phyloP scores from a whole-genome alignment of 345 rosid species.

The Anastatica hierochuntica region DNA sequence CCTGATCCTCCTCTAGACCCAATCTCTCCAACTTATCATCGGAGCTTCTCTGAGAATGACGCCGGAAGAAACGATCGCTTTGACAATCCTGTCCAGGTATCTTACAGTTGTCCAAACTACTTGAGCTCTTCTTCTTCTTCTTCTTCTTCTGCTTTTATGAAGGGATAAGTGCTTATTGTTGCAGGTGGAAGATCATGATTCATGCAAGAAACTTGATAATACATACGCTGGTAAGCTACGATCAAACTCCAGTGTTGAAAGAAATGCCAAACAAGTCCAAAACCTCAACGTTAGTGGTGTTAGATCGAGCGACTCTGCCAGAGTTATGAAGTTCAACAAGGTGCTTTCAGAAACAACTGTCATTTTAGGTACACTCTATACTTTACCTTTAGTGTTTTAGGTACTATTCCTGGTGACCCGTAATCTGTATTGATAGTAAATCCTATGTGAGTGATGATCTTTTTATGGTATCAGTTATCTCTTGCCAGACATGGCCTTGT shows the following conservation, averaged over 20 bases:
- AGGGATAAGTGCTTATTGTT: neutral
- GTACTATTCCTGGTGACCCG: neutral
- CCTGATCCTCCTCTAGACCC: conserved; percentile 50
- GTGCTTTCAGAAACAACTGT: conserved; percentile 68
- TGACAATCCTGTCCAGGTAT: conserved; percentile 40
- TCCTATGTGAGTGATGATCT: neutral
- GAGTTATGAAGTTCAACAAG: conserved; percentile 77
- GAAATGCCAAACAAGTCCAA: conserved; percentile 36
- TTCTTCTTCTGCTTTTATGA: too few relatives aligned
- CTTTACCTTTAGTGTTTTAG: conserved; percentile 1
- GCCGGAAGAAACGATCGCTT: conserved; percentile 47
- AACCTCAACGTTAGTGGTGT: conserved; percentile 53
- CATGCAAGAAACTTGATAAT: conserved; percentile 32
- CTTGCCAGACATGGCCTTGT: neutral
- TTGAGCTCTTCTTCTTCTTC: too few relatives aligned
- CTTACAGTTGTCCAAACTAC: conserved; percentile 8
- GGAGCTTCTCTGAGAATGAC: conserved; percentile 69
- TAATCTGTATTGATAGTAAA: neutral
- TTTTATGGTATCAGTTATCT: neutral
- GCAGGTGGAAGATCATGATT: conserved; percentile 40
- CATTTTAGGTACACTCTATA: conserved; percentile 60
- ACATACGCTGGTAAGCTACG: conserved; percentile 38
- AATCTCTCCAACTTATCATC: conserved; percentile 46
- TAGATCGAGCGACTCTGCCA: conserved; percentile 81
- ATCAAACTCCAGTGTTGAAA: conserved; percentile 40